A percentile compares a stretch with the other conserved stretches of the same genome.
Evolutionary conservation across 2,329 filamentous ascomycete species (phyloP).

Genomic region (Trichoderma koningiopsis): DNA sequence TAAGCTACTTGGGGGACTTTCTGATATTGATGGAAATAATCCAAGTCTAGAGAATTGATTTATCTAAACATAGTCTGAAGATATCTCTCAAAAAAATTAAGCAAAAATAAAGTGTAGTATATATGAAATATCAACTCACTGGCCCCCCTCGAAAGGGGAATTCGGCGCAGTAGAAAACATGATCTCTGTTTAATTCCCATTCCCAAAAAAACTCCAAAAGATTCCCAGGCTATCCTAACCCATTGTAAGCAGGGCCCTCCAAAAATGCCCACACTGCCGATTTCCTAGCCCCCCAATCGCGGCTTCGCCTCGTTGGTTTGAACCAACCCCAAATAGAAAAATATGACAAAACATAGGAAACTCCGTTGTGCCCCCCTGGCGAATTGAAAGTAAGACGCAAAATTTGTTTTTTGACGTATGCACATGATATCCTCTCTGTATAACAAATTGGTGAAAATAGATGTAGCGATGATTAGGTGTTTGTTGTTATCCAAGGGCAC

Average conservation of each 20-base stretch:
- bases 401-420: slow-evolving; percentile 22
- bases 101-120: neutral
- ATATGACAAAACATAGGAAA: slow-evolving; percentile 16
- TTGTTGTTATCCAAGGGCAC: neutral
- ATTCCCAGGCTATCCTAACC: slow-evolving; percentile 15
- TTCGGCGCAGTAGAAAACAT: neutral
- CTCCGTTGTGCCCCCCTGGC: neutral
- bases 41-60: slow-evolving; percentile 4
- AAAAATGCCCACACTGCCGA: neutral
- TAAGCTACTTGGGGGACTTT: neutral
- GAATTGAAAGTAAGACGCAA: neutral
- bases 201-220: slow-evolving; percentile 15
- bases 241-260: slow-evolving; percentile 12
- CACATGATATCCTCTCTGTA: slow-evolving; percentile 26
- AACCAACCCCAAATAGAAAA: slow-evolving; percentile 19
- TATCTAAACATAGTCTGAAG: neutral
- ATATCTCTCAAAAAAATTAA: neutral
- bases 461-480: slow-evolving; percentile 13
- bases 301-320: slow-evolving; percentile 21
- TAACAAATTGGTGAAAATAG: neutral
- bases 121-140: neutral
- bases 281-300: neutral
- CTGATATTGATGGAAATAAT: neutral
- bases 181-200: neutral
- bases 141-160: neutral